Conservation (phyloP, 2,329 filamentous ascomycete genomes). For the Calonectria hawksworthii region DNA sequence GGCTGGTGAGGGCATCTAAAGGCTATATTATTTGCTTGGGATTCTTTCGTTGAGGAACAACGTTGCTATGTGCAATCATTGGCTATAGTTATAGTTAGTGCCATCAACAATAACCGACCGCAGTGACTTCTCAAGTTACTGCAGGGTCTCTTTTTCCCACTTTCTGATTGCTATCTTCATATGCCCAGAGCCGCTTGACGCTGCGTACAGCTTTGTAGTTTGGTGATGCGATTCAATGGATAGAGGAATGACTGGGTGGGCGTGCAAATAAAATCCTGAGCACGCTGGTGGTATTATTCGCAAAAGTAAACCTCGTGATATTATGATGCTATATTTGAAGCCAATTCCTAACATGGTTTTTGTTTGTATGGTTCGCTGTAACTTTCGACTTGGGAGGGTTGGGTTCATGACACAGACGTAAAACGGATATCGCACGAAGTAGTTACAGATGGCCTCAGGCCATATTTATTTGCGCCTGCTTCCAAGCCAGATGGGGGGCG, state of each 20-base stretch:
- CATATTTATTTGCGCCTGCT: no score
- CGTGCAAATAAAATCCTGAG: no score
- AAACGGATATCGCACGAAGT: background rate
- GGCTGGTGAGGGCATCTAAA: conserved; percentile 25
- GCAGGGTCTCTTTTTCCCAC: background rate
- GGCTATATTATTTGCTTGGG: background rate
- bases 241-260: background rate
- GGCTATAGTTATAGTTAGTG: background rate
- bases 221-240: background rate
- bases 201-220: background rate
- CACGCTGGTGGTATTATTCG: no score
- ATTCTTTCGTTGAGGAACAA: background rate
- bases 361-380: background rate
- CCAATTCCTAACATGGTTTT: background rate
- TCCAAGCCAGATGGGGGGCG: no score
- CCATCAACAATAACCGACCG: background rate
- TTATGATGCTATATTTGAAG: background rate
- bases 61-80: no score
- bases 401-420: background rate
- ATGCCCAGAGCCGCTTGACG: background rate
- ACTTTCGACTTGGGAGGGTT: background rate
- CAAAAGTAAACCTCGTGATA: no score
- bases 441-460: background rate
- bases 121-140: background rate
- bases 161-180: no score